These are phyloP conservation scores for Aciculosporium take DNA, from an alignment of 2,329 filamentous ascomycete species.

Conservation along the genomic window DNA sequence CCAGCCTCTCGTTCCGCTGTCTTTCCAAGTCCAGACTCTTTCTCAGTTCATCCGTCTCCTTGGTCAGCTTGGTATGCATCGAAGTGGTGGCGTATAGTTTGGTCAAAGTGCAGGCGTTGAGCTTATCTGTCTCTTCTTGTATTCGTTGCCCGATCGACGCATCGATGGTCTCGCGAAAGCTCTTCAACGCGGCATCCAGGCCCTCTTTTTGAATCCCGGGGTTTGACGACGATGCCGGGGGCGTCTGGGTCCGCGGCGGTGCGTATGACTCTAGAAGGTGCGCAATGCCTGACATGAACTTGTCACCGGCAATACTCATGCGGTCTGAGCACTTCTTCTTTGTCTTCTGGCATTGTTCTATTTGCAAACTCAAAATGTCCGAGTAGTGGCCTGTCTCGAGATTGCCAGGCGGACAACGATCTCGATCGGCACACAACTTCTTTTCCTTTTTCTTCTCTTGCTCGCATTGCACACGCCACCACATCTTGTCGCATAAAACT, in stretches of 20 bases:
- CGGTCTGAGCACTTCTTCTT: slow-evolving; percentile 5
- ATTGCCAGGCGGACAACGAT: slow-evolving; percentile 8
- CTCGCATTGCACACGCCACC: slow-evolving; percentile 9
- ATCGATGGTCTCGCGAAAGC: not conserved
- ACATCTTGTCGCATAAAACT: slow-evolving; percentile 12
- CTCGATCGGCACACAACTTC: slow-evolving; percentile 8
- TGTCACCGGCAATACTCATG: slow-evolving; percentile 6
- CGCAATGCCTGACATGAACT: not conserved
- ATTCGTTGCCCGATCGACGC: not conserved
- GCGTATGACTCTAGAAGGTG: slow-evolving; percentile 1
- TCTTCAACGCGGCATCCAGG: slow-evolving; percentile 1
- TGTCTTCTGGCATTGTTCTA: slow-evolving; percentile 6
- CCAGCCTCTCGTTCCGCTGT: slow-evolving; percentile 10
- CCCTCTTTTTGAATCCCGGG: not conserved
- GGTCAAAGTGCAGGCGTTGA: not conserved
- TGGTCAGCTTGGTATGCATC: slow-evolving; percentile 1
- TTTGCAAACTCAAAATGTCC: slow-evolving; percentile 10
- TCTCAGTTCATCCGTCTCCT: slow-evolving; percentile 2
- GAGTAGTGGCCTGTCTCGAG: slow-evolving; percentile 12
- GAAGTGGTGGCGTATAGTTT: not conserved
- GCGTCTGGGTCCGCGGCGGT: not conserved
- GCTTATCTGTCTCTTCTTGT: not conserved
- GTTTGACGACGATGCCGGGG: not conserved
- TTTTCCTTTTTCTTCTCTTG: slow-evolving; percentile 9
- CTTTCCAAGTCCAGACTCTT: slow-evolving; percentile 3